phyloP scores from a whole-genome alignment of 2,329 filamentous ascomycete species.

The Niveomyces coronatus region DNA sequence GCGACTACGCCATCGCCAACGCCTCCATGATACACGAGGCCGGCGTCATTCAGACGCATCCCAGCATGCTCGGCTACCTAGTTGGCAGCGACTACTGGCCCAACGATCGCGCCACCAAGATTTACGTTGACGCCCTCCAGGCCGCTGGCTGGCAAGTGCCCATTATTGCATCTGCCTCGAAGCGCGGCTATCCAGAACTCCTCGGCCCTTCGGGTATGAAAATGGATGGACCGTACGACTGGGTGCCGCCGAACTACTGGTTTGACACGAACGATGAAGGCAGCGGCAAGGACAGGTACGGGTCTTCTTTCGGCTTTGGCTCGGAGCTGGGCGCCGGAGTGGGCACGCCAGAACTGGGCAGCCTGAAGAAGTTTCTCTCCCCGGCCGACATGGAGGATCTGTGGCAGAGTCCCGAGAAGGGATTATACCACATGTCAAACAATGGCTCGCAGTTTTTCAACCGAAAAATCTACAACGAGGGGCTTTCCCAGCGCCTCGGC shows the following conservation, averaged over 20 bases:
- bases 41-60: constrained; percentile 48
- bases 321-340: constrained; percentile 53
- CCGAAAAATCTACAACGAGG: constrained; percentile 47
- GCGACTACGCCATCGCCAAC: constrained; percentile 45
- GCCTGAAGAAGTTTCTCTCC: constrained; percentile 43
- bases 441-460: constrained; percentile 43
- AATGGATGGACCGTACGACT: constrained; percentile 58
- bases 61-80: constrained; percentile 46
- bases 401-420: constrained; percentile 43
- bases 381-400: constrained; percentile 40
- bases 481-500: constrained; percentile 40
- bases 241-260: constrained; percentile 57
- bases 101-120: constrained; percentile 41
- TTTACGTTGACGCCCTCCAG: constrained; percentile 41
- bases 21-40: constrained; percentile 49
- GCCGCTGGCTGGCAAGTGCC: constrained; percentile 45
- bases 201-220: constrained; percentile 51
- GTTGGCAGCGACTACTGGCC: constrained; percentile 56
- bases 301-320: constrained; percentile 53
- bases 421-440: constrained; percentile 50
- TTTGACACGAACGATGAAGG: constrained; percentile 31
- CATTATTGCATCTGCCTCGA: constrained; percentile 46
- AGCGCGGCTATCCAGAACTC: constrained; percentile 39
- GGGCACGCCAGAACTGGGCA: constrained; percentile 47
- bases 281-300: constrained; percentile 26